Base-by-base conservation (phyloP, 768 basidiomycete species). In the Mycena epipterygia region DNA sequence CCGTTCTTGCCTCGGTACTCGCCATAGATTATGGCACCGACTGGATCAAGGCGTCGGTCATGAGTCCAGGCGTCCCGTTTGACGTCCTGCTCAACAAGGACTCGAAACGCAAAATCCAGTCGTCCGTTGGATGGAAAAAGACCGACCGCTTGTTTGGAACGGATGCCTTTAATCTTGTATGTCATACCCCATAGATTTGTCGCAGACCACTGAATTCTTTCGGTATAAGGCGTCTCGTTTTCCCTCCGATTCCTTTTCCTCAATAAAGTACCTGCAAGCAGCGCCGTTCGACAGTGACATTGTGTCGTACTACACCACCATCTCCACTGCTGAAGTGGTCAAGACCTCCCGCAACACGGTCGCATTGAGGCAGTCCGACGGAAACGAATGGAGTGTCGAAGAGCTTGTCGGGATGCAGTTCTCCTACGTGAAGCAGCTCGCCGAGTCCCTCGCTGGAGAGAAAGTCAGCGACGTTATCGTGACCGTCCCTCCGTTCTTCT, bases 11-110 rank as follows among this genome's bases (percentile, higher is more conserved):
- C 25, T 90, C 96, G 3, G 89, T 99, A 16, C 89, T 99, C 55
- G 97, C 97, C 23, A 95, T 99, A 77, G 98, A 99, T 90, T 98
- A 98, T 89, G 98, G 98, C 78, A 89, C 95, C 21, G 98, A 99
- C 83, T 97, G 92, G 89, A 98, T 97, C 77, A 99, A 98, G 82
- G 95, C 96, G 32, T 97, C 96, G 5, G 84, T 99, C 66, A 93
- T 98, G 87, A 97, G 96, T 77, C 96, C 96, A 1, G 96, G 95
- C 51, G 82, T 94, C 35, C 96, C 97, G 5, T 97, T 99, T 75
- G 98, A 99, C 82, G 95, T 99, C 33, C 87, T 99, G 30, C 85
- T 99, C 65, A 98, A 98, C 84, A 95, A 95, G 79, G 97, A 98
- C 79, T 98, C 96, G 32, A 99, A 98, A 84, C 87, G 98, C 68